Evolutionary conservation across 495 filamentous ascomycete genomes (phyloP), one percentile per base, ranked within the genome.

Genomic region (Xanthoparmelia taractica): DNA sequence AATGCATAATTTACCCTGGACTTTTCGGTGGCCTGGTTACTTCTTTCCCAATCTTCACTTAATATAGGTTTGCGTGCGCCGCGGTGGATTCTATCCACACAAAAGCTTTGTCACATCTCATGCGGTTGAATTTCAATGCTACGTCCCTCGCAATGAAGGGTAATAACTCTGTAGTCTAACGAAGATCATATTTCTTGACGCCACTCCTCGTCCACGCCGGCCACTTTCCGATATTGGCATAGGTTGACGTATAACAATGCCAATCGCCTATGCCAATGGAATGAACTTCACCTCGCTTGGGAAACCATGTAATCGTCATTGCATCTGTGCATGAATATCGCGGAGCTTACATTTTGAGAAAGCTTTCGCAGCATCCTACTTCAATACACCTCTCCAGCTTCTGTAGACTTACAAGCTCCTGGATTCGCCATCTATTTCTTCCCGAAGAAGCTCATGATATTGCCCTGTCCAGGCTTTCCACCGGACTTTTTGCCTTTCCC

Each of bases 381-480:
- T 27, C 47, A 50, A 2, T 13, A 29, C 17, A 36, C 27, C 50
- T 54, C 15, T 33, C 50, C 2, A 25, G 7, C 7, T 8, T 33
- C 29, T 3, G 11, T 47, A 25, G 37, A 31, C 23, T 2, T 4
- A 55, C 11, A 41, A 37, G 1, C 36, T 41, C 33, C 11, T 2
- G n/a, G 15, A 0, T 17, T 56, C 13, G 43, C 27, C 45, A 12
- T 23, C 69, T 73, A 88, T 71, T 93, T 96, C 78, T 96, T 97
- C 15, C 79, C 81, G 76, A 97, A 96, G 75, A 96, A 97, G 4
- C 86, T 89, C 90, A 90, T 96, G 70, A 97, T 96, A 73, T 83
- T 96, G 13, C 93, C 91, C 69, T 96, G 89, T 33, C 84, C 85
- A 12, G 80, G 71, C 67, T 87, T 89, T 18, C 77, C 80, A 5